These are phyloP conservation scores for Boletus edulis DNA, from an alignment of 768 basidiomycete species.

Conservation along the genomic window DNA sequence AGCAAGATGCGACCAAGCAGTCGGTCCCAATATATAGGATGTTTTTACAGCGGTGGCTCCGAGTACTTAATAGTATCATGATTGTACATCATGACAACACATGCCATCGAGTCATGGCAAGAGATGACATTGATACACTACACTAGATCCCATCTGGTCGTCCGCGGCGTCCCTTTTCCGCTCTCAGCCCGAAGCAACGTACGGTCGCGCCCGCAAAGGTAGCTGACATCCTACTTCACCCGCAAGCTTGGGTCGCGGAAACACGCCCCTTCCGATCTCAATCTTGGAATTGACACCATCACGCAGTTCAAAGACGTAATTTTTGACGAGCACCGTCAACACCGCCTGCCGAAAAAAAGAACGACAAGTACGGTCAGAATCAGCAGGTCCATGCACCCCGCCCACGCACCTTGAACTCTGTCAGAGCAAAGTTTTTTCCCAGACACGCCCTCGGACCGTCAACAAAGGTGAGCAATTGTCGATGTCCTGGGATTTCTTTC, in stretches of 20 bases:
- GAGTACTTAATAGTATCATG: no score
- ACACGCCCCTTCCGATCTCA: conserved; percentile 10
- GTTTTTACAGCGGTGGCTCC: no score
- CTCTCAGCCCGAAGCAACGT: not conserved
- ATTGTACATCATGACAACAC: no score
- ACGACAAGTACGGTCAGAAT: not conserved
- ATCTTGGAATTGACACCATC: conserved; percentile 36
- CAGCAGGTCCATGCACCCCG: not conserved
- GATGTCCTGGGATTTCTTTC: conserved; percentile 45
- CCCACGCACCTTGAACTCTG: conserved; percentile 27
- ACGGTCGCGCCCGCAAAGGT: conserved; percentile 22
- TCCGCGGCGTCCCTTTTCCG: no score
- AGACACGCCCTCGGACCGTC: conserved; percentile 51
- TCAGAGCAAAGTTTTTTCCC: conserved; percentile 47
- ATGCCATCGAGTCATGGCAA: no score
- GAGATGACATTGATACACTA: no score
- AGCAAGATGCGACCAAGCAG: no score
- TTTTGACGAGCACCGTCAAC: conserved; percentile 39
- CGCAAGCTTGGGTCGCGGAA: not conserved
- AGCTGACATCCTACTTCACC: conserved; percentile 15
- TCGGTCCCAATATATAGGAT: no score
- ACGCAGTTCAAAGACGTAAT: conserved; percentile 32
- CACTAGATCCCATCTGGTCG: no score
- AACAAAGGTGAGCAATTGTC: conserved; percentile 48
- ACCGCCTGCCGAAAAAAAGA: conserved; percentile 32